Conservation (phyloP, 768 basidiomycete species). For the Lactarius quietus region DNA sequence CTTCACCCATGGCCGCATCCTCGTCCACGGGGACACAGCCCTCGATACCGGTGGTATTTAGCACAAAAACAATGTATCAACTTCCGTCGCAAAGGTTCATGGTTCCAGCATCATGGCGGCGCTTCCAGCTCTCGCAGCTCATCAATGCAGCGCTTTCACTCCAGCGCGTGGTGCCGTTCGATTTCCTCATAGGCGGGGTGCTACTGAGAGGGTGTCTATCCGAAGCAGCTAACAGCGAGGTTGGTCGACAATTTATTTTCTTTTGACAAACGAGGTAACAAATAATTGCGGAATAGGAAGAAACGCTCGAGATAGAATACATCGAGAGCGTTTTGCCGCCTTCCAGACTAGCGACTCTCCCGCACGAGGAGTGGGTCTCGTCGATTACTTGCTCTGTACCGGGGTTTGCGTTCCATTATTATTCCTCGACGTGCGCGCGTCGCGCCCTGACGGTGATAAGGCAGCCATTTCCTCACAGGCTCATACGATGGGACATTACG, state of each 20-base stretch:
- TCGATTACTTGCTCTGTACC: conserved; percentile 60
- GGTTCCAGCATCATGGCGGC: conserved; percentile 84
- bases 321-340: conserved; percentile 27
- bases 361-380: conserved; percentile 94
- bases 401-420: conserved; percentile 40
- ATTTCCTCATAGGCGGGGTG: conserved; percentile 86
- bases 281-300: conserved; percentile 50
- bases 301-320: conserved; percentile 46
- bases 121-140: conserved; percentile 96
- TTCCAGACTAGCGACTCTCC: conserved; percentile 55
- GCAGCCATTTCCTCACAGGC: conserved; percentile 67
- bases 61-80: conserved; percentile 66
- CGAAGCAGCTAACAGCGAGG: conserved; percentile 79
- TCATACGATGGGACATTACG: conserved; percentile 81
- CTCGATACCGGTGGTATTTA: conserved; percentile 64
- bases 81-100: conserved; percentile 88
- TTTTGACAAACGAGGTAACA: neutral
- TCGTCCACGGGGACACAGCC: conserved; percentile 14
- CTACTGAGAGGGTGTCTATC: conserved; percentile 67
- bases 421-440: conserved; percentile 2
- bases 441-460: conserved; percentile 13
- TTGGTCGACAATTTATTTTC: conserved; percentile 33
- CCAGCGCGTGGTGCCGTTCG: conserved; percentile 78
- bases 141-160: conserved; percentile 90
- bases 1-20: conserved; percentile 10